Evolutionary conservation across 805 yeast species (phyloP).

Genomic region (Suhomyces emberorum): DNA sequence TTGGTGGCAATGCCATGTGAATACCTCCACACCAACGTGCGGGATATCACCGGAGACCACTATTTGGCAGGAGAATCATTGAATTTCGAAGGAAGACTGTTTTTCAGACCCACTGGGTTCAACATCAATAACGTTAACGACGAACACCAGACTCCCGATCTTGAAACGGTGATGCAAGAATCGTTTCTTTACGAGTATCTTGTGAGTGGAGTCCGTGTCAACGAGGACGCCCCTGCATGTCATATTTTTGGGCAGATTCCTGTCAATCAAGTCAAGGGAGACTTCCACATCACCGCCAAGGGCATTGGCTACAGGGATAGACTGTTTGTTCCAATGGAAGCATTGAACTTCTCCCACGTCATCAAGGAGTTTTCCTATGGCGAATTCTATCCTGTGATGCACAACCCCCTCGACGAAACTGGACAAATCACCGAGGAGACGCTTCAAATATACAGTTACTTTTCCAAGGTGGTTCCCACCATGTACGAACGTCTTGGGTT

Average conservation of each 20-base stretch:
- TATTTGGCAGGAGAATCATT: conserved; percentile 75
- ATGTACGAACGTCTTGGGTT: conserved; percentile 67
- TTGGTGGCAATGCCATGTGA: conserved; percentile 84
- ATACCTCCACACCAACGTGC: conserved; percentile 66
- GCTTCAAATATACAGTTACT: conserved; percentile 58
- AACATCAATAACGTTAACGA: conserved; percentile 44
- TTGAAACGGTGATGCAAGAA: conserved; percentile 64
- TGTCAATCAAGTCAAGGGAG: conserved; percentile 82
- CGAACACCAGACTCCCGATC: conserved; percentile 53
- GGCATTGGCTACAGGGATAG: conserved; percentile 61
- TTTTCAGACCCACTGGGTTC: conserved; percentile 51
- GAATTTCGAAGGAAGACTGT: conserved; percentile 62
- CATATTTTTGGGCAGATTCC: conserved; percentile 80
- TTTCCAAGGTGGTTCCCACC: conserved; percentile 81
- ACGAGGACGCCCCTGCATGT: conserved; percentile 73
- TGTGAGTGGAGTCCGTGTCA: conserved; percentile 35
- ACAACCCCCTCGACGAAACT: conserved; percentile 84
- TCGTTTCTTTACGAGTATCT: conserved; percentile 65
- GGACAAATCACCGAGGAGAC: conserved; percentile 52
- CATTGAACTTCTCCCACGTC: conserved; percentile 76
- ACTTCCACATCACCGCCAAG: conserved; percentile 76
- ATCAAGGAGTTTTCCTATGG: conserved; percentile 90
- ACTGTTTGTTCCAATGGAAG: conserved; percentile 44
- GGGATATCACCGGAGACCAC: conserved; percentile 75
- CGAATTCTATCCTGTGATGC: conserved; percentile 77